phyloP scores from a whole-genome alignment of 2,329 filamentous ascomycete species.

The Coniella lustricola region DNA sequence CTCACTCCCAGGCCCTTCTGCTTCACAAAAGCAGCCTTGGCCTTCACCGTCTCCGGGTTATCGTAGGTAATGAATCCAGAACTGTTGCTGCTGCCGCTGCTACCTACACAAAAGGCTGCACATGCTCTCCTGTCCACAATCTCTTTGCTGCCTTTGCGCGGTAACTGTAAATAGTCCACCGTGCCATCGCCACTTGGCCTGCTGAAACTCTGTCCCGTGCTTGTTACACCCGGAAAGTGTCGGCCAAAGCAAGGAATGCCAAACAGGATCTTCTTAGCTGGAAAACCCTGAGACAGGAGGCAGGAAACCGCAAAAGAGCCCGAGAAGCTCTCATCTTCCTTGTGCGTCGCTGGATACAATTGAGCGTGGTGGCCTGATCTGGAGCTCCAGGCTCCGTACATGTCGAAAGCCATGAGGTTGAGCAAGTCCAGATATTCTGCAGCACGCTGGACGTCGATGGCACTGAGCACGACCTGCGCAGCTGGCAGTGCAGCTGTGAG shows the following conservation, averaged over 20 bases:
- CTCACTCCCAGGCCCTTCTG: constrained; percentile 60
- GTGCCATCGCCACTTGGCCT: constrained; percentile 58
- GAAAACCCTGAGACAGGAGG: constrained; percentile 58
- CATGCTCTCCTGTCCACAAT: constrained; percentile 59
- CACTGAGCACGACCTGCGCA: constrained; percentile 55
- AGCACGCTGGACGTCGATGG: constrained; percentile 59
- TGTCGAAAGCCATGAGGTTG: constrained; percentile 78
- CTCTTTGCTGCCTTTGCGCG: constrained; percentile 55
- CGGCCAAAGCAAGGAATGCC: constrained; percentile 71
- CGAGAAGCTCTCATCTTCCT: constrained; percentile 53
- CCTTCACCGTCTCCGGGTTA: constrained; percentile 66
- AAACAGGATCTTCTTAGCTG: constrained; percentile 63
- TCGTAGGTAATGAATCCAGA: constrained; percentile 77
- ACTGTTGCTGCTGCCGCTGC: constrained; percentile 52
- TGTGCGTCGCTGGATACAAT: constrained; percentile 54
- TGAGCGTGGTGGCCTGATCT: constrained; percentile 70
- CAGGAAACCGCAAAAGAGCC: constrained; percentile 62
- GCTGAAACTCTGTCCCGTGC: constrained; percentile 54
- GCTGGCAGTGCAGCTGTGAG: constrained; percentile 68
- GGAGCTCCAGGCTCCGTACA: constrained; percentile 62
- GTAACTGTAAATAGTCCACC: constrained; percentile 68
- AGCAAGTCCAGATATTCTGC: constrained; percentile 64
- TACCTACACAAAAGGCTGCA: constrained; percentile 65
- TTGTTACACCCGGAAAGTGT: constrained; percentile 60
- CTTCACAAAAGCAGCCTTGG: constrained; percentile 68